Conservation (phyloP, 2,329 filamentous ascomycete genomes). For the Pleomassaria siparia region DNA sequence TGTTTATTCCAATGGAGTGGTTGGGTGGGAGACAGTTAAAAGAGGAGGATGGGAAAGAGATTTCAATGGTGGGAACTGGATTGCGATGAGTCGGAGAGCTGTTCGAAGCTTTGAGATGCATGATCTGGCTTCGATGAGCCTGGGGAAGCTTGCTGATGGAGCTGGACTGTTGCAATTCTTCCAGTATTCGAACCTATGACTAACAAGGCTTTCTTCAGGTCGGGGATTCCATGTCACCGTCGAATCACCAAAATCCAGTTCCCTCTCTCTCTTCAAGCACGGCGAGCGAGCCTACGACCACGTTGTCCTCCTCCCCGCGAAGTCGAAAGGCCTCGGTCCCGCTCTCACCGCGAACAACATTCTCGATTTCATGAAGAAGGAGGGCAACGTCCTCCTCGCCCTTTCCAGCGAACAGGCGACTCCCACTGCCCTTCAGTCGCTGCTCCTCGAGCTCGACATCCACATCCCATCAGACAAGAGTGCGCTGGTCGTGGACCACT, state of each 20-base stretch:
- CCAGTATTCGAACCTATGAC: slow-evolving; percentile 7
- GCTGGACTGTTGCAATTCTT: background rate
- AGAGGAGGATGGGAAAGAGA: background rate
- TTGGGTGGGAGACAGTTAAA: background rate
- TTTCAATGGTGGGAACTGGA: background rate
- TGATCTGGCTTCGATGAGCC: background rate
- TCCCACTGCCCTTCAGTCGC: slow-evolving; percentile 71
- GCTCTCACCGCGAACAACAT: slow-evolving; percentile 82
- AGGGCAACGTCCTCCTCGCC: slow-evolving; percentile 88
- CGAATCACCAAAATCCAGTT: slow-evolving; percentile 58
- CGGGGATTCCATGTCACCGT: slow-evolving; percentile 81
- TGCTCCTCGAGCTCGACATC: slow-evolving; percentile 88
- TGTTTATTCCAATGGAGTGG: slow-evolving; percentile 25
- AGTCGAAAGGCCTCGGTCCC: slow-evolving; percentile 90
- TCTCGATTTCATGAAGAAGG: slow-evolving; percentile 85
- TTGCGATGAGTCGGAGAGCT: background rate
- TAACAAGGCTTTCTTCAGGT: slow-evolving; percentile 51
- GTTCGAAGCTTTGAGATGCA: background rate
- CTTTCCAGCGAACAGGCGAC: slow-evolving; percentile 72
- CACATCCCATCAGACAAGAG: slow-evolving; percentile 82
- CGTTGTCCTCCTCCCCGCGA: slow-evolving; percentile 82
- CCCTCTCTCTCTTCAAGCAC: slow-evolving; percentile 77
- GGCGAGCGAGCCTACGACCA: slow-evolving; percentile 92
- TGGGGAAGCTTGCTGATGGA: slow-evolving; percentile 1
- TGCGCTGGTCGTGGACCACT: slow-evolving; percentile 88